Conservation (phyloP, 2,329 filamentous ascomycete genomes). For the Alternaria tenuissima region DNA sequence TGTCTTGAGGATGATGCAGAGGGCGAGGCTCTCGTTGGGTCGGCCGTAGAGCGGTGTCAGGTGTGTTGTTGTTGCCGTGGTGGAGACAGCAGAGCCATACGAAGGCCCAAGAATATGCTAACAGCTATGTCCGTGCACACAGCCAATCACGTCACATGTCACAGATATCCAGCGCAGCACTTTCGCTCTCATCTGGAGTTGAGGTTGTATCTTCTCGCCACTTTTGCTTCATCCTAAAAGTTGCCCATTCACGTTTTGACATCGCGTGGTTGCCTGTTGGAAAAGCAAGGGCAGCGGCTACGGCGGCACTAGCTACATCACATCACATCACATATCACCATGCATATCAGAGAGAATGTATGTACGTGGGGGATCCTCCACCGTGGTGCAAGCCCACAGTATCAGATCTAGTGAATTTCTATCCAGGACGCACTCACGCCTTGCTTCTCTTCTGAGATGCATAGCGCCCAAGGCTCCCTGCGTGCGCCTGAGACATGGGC, state of each 20-base stretch:
- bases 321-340: neutral
- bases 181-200: neutral
- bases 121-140: constrained; percentile 2
- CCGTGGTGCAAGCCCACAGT: constrained; percentile 22
- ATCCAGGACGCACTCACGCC: constrained; percentile 30
- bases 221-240: neutral
- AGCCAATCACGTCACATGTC: constrained; percentile 20
- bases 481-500: constrained; percentile 24
- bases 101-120: constrained; percentile 18
- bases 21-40: constrained; percentile 8
- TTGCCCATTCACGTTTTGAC: neutral
- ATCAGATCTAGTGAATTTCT: constrained; percentile 44
- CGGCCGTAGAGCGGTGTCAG: constrained; percentile 19
- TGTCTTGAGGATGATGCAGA: constrained; percentile 4
- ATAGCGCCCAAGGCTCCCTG: constrained; percentile 30
- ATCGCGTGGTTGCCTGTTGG: neutral
- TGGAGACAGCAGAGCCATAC: constrained; percentile 29
- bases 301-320: neutral
- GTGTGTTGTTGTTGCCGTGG: constrained; percentile 30
- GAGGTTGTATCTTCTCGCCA: neutral
- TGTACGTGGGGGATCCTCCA: constrained; percentile 33
- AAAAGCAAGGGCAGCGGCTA: neutral
- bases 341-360: neutral
- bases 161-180: neutral
- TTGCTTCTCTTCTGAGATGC: constrained; percentile 21